These are phyloP conservation scores for Neurospora intermedia DNA, from an alignment of 495 filamentous ascomycete species.

Conservation along the genomic window DNA sequence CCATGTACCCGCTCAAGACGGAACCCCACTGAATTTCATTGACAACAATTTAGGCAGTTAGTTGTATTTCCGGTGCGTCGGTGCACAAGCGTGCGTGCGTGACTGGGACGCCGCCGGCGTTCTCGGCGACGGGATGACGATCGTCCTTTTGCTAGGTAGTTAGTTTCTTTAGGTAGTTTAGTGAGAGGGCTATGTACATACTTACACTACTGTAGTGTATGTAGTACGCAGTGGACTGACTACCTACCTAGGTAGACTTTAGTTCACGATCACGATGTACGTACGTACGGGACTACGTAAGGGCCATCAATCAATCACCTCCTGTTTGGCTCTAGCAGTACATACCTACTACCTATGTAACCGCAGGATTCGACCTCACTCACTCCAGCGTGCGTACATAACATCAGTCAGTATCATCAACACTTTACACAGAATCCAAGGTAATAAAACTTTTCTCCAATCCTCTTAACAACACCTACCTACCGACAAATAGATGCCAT, in stretches of 20 bases:
- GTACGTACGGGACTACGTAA: too few relatives aligned
- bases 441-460: too few relatives aligned
- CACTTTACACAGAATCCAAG: too few relatives aligned
- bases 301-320: background rate
- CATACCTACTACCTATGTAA: too few relatives aligned
- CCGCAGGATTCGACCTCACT: background rate
- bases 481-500: too few relatives aligned
- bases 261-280: background rate
- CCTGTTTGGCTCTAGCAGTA: background rate
- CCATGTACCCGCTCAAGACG: background rate
- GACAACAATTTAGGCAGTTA: background rate
- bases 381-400: too few relatives aligned
- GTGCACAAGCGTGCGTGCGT: background rate
- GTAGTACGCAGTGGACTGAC: too few relatives aligned
- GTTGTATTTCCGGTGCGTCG: background rate
- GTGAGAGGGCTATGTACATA: background rate
- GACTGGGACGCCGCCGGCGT: background rate
- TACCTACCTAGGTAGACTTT: too few relatives aligned
- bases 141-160: background rate
- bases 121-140: background rate
- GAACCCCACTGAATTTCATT: background rate
- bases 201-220: too few relatives aligned
- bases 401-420: too few relatives aligned
- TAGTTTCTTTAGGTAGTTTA: background rate
- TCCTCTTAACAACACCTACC: too few relatives aligned